Evolutionary conservation across 1,139 yeast genomes (phyloP), one percentile per base, ranked within the genome.

Genomic region (Lodderomyces margitis): DNA sequence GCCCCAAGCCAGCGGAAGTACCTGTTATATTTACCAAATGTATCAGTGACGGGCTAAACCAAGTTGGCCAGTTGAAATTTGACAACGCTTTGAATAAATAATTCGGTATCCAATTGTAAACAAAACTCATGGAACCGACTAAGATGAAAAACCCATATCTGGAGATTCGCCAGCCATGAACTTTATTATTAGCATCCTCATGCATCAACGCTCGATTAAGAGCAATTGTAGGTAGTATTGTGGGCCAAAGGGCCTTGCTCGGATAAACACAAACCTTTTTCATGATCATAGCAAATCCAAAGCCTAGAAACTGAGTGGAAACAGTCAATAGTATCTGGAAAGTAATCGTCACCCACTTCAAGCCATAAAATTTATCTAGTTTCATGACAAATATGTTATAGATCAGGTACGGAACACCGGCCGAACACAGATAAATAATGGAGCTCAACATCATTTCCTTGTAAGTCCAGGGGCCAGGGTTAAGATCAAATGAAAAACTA

Each of bases 401-500:
- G 1, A 70, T 57, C 52, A 69, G 69, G 45, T 72, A 72, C 0
- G 78, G 77, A 0, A 74, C 66, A 1, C 72, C 69, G 7, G 70
- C 60, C 2, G 76, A 70, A 46, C 76, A 70, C 57, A 66, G 67
- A 46, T 70, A 72, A 19, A 72, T 71, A 33, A 72, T 71, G 1
- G 76, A 64, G 20, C 67, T 55, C 60, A 72, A 41, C 81, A 80
- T 78, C 64, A 83, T 87, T 55, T 84, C 92, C 57, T 84, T 84
- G 51, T 65, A 70, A 28, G 74, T 66, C 86, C 87, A 84, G 5
- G 67, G 68, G 0, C 77, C 76, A 2, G 75, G 74, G 45, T 72
- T 72, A 25, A 72, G 47, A 35, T 68, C 61, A 25, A 66, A 41
- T 1, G 40, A 23, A 12, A 45, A 39, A 0, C 68, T 64, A 2